phyloP scores from a whole-genome alignment of 2,329 filamentous ascomycete genomes.

The Trichoderma harzianum region DNA sequence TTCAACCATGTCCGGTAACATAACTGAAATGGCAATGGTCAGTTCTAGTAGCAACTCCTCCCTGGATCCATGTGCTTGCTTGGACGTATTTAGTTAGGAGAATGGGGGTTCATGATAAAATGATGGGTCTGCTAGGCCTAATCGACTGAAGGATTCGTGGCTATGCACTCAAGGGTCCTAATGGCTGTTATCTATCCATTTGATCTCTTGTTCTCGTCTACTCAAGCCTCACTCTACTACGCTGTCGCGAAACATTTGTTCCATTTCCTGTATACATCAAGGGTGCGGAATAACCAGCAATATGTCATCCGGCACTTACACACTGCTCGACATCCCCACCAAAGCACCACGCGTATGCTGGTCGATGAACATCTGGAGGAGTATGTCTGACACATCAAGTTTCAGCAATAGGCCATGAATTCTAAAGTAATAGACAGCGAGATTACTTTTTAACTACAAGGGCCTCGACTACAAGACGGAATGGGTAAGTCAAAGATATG shows the following conservation, averaged over 20 bases:
- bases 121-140: slow-evolving; percentile 1
- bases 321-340: not conserved
- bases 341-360: slow-evolving; percentile 2
- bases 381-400: not conserved
- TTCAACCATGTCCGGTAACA: not conserved
- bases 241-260: not conserved
- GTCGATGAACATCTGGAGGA: slow-evolving; percentile 13
- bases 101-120: not conserved
- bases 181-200: not conserved
- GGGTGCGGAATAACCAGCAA: not conserved
- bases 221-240: not conserved
- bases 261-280: not conserved
- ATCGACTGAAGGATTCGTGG: not conserved
- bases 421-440: not conserved
- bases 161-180: not conserved
- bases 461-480: slow-evolving; percentile 4
- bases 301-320: not conserved
- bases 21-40: not conserved
- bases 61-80: not conserved
- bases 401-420: not conserved
- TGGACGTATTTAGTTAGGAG: not conserved
- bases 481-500: not conserved
- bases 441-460: slow-evolving; percentile 1
- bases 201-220: not conserved
- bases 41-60: not conserved